Base-by-base conservation (phyloP, 768 basidiomycete species). In the Collybia nuda region DNA sequence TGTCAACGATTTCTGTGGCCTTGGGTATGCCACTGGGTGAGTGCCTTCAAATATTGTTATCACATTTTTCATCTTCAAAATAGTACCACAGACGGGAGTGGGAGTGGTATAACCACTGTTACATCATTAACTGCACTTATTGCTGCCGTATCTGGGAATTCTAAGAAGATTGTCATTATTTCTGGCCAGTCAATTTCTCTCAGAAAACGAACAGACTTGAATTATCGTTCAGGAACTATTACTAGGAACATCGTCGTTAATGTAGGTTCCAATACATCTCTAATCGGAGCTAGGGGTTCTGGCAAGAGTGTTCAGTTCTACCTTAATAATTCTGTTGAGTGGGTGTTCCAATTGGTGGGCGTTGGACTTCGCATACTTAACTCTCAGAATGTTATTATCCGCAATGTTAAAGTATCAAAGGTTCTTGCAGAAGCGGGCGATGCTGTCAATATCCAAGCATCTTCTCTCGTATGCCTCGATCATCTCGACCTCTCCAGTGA, bases 391-490 rank as follows among this genome's bases (percentile, higher is more conserved):
- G 75, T 78, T 44, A 78, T 78, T 58, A 70, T 78, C 53, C 70
- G 77, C 26, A 78, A 78, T 53, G 61, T 78, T 58, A 76, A 74
- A 55, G 72, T 78, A 43, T 71, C 72, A 18, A 78, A 77, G 58
- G 77, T 78, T 24, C 61, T 77, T 2, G 77, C 77, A 21, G 53
- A 48, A 1, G 70, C 68, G 41, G 76, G 76, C 24, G 77, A 78
- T 58, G 74, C 74, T 23, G 64, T 78, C 28, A 75, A 70, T 22
- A 65, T 76, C 46, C 74, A 76, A 48, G 56, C 63, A 15, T 56
- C 75, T 9, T 62, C 59, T 44, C 64, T 70, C 47, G 73, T 77
- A 15, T 77, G 74, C 72, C 50, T 77, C 47, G 75, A 77, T 61
- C 75, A 77, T 50, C 56, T 62, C 47, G 75, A 77, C 58, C 65